Base-by-base conservation (phyloP, 257 asterid genomes). In the Anisodus tanguticus region DNA sequence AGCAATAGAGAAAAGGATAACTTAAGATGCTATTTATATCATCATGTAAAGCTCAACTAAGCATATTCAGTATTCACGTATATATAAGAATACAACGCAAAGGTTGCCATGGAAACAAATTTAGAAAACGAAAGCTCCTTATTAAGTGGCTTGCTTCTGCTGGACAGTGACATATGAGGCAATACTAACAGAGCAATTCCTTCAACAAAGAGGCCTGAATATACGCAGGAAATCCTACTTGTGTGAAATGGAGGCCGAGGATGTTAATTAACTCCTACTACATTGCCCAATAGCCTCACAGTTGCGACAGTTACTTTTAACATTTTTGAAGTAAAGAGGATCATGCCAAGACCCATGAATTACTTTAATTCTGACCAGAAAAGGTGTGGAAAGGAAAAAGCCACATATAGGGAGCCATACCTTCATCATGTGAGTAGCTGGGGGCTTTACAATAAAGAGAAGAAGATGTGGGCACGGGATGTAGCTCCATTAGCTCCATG, bases 121-220 rank as follows among this genome's bases (percentile, higher is more conserved):
- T 51, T 51, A n/a, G 63, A 26, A 74, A 76, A 76, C 81, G 22
- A 53, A 51, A 76, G 81, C 81, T 76, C 81, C 63, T 11, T 49
- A 74, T 74, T 19, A 74, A 76, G 81, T 76, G 63, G 81, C 63
- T 74, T 49, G 81, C 43, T 76, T 76, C 58, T 49, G 81, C 81
- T 76, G 60, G 62, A 76, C 26, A 76, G 13, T 12, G 15, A 51
- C 47, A 51, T 26, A 51, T 19, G 45, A 3, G n/a, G 63, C 81
- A 51, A 54, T 76, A 51, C 26, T 53, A 26, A 51, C 59, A 76
- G 13, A 76, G 63, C 13, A 76, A 11, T 11, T 49, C 59, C n/a
- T 76, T 76, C 81, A 12, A 74, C 22, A 74, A 51, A 74, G 80
- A 31, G 41, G 62, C 81, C 81, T 6, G 45, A 72, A 12, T 47